These are phyloP conservation scores for Neurospora tetraspora DNA, from an alignment of 495 filamentous ascomycete species.

Conservation along the genomic window DNA sequence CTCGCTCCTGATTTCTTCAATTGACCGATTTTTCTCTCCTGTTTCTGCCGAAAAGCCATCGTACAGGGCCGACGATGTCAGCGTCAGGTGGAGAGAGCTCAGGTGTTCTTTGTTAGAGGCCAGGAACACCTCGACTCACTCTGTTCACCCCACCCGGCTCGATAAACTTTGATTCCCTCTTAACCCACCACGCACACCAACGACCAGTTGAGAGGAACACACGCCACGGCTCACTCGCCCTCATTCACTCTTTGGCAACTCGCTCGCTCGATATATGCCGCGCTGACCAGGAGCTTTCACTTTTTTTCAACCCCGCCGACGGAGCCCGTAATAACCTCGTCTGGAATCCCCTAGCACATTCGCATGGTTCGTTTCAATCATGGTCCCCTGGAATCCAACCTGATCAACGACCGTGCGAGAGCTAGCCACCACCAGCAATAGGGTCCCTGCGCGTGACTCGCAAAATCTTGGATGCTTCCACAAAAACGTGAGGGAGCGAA, in stretches of 20 bases:
- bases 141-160: background rate
- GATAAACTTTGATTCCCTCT: background rate
- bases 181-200: background rate
- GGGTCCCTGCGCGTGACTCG: background rate
- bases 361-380: background rate
- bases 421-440: background rate
- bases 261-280: background rate
- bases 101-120: background rate
- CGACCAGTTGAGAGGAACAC: background rate
- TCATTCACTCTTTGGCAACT: background rate
- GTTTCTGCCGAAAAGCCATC: background rate
- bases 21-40: background rate
- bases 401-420: background rate
- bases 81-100: background rate
- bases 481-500: too few relatives aligned
- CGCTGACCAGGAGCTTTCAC: background rate
- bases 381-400: background rate
- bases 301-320: background rate
- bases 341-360: background rate
- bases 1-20: conserved; percentile 1
- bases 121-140: background rate
- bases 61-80: background rate
- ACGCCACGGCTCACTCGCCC: background rate
- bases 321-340: background rate
- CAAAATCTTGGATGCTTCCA: background rate